Conservation (phyloP, 306 rosid species). For the Biancaea sappan region DNA sequence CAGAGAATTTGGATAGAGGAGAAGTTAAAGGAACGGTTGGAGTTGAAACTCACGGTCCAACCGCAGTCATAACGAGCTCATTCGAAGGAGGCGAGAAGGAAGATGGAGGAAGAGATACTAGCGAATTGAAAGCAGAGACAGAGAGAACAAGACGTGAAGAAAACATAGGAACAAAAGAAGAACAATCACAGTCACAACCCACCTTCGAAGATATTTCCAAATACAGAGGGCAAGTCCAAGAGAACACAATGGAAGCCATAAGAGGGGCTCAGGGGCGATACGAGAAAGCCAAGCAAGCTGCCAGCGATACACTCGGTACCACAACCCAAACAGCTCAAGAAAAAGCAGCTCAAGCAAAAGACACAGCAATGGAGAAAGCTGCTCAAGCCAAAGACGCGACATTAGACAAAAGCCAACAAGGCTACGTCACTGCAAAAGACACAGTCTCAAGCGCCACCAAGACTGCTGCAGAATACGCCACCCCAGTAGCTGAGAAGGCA, state of each 20-base stretch:
- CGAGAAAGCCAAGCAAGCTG: constrained; percentile 44
- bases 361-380: constrained; percentile 19
- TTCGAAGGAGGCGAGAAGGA: constrained; percentile 6
- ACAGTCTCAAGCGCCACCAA: constrained; percentile 37
- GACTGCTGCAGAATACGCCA: constrained; percentile 44
- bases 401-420: constrained; percentile 42
- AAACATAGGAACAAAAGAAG: neutral
- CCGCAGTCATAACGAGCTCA: constrained; percentile 14
- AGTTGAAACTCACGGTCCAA: constrained; percentile 18
- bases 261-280: constrained; percentile 52
- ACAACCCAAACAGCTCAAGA: constrained; percentile 39
- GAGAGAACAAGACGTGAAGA: neutral
- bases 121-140: neutral
- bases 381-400: constrained; percentile 20
- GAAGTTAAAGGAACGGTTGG: neutral
- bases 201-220: constrained; percentile 51
- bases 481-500: constrained; percentile 47
- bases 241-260: constrained; percentile 46
- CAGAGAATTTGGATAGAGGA: constrained; percentile 27
- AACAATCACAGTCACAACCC: neutral
- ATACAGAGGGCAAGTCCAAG: constrained; percentile 47
- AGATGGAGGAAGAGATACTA: neutral
- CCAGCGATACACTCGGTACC: constrained; percentile 28
- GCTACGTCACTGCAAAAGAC: constrained; percentile 41
- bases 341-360: neutral